A percentile compares a stretch with the other conserved stretches of the same genome.
Conservation (phyloP, 164 flowering plant species). For the Vitis cinerea region DNA sequence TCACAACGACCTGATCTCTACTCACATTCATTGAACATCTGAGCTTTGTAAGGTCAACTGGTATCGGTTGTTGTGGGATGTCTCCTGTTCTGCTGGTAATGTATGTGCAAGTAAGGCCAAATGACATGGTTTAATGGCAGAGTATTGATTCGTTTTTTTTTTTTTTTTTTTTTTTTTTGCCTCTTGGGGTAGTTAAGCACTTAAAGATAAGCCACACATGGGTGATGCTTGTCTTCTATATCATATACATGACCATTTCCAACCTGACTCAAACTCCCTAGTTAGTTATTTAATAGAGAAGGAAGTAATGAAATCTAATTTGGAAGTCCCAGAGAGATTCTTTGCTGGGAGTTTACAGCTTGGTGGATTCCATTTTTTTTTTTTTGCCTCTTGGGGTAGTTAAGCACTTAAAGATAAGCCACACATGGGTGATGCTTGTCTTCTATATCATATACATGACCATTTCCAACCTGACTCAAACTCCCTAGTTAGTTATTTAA, state of each 20-base stretch:
- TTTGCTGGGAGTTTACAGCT: slow-evolving; percentile 1
- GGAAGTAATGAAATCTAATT: too few species aligned
- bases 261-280: too few species aligned
- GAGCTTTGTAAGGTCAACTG: slow-evolving; percentile 9
- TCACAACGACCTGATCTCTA: background rate
- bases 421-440: too few species aligned
- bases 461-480: too few species aligned
- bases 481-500: too few species aligned
- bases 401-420: background rate
- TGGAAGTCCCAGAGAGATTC: too few species aligned
- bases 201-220: background rate
- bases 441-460: too few species aligned
- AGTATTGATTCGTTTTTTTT: background rate
- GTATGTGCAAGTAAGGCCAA: slow-evolving; percentile 7
- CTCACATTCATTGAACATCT: slow-evolving; percentile 15
- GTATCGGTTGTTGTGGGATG: slow-evolving; percentile 12
- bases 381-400: background rate
- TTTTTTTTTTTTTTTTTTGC: background rate
- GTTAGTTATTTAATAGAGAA: too few species aligned
- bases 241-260: too few species aligned
- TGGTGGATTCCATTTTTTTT: slow-evolving; percentile 1
- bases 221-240: too few species aligned
- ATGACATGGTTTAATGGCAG: slow-evolving; percentile 3
- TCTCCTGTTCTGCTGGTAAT: slow-evolving; percentile 11
- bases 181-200: background rate